Evolutionary conservation across 192 early-diverging fungal genomes (phyloP), one percentile per base, ranked within the genome.

Genomic region (Paraglomus brasilianum): DNA sequence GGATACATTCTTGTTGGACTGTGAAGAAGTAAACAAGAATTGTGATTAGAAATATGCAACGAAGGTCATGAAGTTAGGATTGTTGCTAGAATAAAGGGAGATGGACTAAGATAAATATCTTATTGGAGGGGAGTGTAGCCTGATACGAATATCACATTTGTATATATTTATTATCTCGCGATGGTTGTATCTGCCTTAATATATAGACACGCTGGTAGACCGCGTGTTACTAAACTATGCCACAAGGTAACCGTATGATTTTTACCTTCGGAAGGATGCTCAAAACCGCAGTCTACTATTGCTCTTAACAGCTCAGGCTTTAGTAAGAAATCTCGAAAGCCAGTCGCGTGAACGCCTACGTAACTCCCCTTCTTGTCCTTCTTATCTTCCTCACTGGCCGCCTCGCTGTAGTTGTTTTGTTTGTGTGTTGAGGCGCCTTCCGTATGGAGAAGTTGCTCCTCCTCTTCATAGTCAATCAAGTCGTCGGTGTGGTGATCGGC

Each of bases 1-100:
- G 95, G 72, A 98, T 96, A 74, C 93, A 95, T 80, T 97, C 94
- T 78, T 98, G 96, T 82, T 98, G 96, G 36, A 98, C 96, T 92
- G 74, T 55, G 67, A 30, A 51, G 24, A 0, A 17, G 24, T 21
- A 69, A 17, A 4, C 19, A 46, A 41, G 24, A 22, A n/a, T n/a
- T n/a, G n/a, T n/a, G n/a, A n/a, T n/a, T n/a, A n/a, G n/a, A n/a
- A n/a, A 48, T 10, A 57, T 40, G 42, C 42, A 30, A 36, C 49
- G 40, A 19, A 1, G 42, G 43, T 45, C 1, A 6, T 11, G 39
- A 24, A 45, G 30, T 24, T 11, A n/a, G 30, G 14, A 36, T 22
- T 19, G 14, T 7, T 17, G 48, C 58, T 55, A 36, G 38, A 22
- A 39, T 44, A 57, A 56, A 70, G 48, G 47, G 24, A 8, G 36